phyloP scores from a whole-genome alignment of 345 rosid species.

The Combretum micranthum region DNA sequence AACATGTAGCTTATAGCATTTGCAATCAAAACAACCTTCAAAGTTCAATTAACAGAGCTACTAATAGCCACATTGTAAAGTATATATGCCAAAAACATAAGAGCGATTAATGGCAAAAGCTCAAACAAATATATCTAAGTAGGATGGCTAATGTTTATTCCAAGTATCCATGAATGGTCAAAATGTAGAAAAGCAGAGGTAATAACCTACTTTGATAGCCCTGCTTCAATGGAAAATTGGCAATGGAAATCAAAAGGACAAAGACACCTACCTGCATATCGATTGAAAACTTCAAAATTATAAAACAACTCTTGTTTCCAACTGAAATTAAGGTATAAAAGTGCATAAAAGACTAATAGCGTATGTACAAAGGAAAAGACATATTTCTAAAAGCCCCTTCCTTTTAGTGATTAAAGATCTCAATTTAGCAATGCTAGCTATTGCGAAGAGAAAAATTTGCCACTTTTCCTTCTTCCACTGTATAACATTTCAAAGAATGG shows the following conservation, averaged over 20 bases:
- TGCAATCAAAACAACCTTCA: slow-evolving; percentile 40
- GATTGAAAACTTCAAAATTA: slow-evolving; percentile 15
- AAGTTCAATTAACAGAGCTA: slow-evolving; percentile 25
- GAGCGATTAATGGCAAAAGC: slow-evolving; percentile 42
- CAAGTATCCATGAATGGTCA: slow-evolving; percentile 72
- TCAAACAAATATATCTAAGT: slow-evolving; percentile 41
- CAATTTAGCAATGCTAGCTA: slow-evolving; percentile 62
- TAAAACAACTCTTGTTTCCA: not conserved
- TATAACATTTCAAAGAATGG: slow-evolving; percentile 10
- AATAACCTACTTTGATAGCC: slow-evolving; percentile 87
- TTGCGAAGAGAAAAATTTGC: slow-evolving; percentile 82
- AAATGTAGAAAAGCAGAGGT: slow-evolving; percentile 66
- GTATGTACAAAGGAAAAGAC: slow-evolving; percentile 13
- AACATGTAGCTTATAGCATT: slow-evolving; percentile 55
- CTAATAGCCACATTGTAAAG: slow-evolving; percentile 24
- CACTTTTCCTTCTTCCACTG: slow-evolving; percentile 98
- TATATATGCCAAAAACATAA: slow-evolving; percentile 38
- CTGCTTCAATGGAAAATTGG: slow-evolving; percentile 73
- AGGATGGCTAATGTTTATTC: slow-evolving; percentile 42
- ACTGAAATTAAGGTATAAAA: not conserved
- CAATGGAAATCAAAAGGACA: slow-evolving; percentile 50
- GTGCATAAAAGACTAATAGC: too few species aligned
- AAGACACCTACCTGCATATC: slow-evolving; percentile 59
- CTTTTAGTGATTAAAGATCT: slow-evolving; percentile 48
- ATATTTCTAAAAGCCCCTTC: slow-evolving; percentile 56